These are phyloP conservation scores for Hypoxylon sp. DNA, from an alignment of 2,329 filamentous ascomycete genomes.

Conservation along the genomic window DNA sequence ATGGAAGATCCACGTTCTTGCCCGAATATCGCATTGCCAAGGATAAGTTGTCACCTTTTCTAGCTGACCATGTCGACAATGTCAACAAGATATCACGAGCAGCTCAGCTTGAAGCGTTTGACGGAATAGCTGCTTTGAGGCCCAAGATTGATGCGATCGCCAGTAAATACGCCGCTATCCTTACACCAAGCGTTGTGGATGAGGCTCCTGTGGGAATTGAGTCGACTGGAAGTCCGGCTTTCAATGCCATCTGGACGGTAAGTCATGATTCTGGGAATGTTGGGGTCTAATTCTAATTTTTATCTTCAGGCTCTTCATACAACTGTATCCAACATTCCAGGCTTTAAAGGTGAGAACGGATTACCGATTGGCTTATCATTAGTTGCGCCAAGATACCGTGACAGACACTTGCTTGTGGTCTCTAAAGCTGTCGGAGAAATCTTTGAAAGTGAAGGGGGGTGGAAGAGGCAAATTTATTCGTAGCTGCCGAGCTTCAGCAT, in stretches of 20 bases:
- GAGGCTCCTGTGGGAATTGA: constrained; percentile 70
- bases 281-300: constrained; percentile 1
- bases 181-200: constrained; percentile 71
- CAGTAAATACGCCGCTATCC: constrained; percentile 66
- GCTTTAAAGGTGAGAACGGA: constrained; percentile 69
- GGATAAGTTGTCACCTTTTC: constrained; percentile 60
- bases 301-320: constrained; percentile 65
- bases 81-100: constrained; percentile 59
- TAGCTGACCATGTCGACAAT: constrained; percentile 69
- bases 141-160: constrained; percentile 69
- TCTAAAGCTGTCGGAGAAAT: constrained; percentile 58
- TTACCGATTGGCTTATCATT: constrained; percentile 73
- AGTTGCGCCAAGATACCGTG: constrained; percentile 62
- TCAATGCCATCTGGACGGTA: constrained; percentile 68
- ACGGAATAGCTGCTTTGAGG: constrained; percentile 67
- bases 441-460: constrained; percentile 59
- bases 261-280: constrained; percentile 46
- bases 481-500: background rate
- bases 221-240: constrained; percentile 68
- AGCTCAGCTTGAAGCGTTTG: constrained; percentile 67
- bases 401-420: constrained; percentile 60
- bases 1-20: constrained; percentile 68
- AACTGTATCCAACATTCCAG: constrained; percentile 75
- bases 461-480: constrained; percentile 36
- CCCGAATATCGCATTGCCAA: constrained; percentile 66